Evolutionary conservation across 2,329 filamentous ascomycete species (phyloP), one percentile per base, ranked within the genome.

Genomic region (Fusarium citri): DNA sequence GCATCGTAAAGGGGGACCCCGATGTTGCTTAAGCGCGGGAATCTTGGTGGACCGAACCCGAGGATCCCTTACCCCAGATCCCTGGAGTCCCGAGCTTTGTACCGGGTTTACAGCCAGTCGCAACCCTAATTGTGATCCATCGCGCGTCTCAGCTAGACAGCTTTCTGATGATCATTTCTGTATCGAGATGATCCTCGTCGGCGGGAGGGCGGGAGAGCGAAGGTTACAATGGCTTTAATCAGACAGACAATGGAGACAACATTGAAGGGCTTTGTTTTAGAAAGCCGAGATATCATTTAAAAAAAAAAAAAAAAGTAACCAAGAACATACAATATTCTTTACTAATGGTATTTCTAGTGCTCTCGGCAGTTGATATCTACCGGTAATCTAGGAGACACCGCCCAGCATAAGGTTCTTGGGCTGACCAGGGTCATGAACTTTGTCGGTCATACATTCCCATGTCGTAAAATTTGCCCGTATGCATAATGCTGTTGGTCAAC

Each of bases 81-180:
- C 49, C 28, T 55, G 43, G 12, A 45, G 12, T 43, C 59, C 15
- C 34, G 10, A 37, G 34, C 34, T 37, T 37, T 7, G 34, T 23
- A 23, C 37, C 25, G 30, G 45, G 15, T 28, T 25, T 1, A 20
- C 43, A 34, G 14, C 59, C 61, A 64, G 46, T 64, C 25, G 50
- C 8, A 37, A 40, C 53, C 23, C 53, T 30, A 22, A n/a, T 11
- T 7, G 11, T 64, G 23, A 64, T 49, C 43, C 49, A 56, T 49
- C 37, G 37, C 34, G 28, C 51, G 66, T 69, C 66, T 68, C 66
- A 68, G 37, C 37, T 68, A 69, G 30, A 68, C 22, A 34, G 43
- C 37, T 43, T 37, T 18, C 10, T 12, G 59, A 37, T 8, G 55
- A 69, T 68, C 66, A 5, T 60, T 26, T 20, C 59, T 49, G 14